Evolutionary conservation across 2,329 filamentous ascomycete genomes (phyloP).

Genomic region (Emergomyces orientalis): DNA sequence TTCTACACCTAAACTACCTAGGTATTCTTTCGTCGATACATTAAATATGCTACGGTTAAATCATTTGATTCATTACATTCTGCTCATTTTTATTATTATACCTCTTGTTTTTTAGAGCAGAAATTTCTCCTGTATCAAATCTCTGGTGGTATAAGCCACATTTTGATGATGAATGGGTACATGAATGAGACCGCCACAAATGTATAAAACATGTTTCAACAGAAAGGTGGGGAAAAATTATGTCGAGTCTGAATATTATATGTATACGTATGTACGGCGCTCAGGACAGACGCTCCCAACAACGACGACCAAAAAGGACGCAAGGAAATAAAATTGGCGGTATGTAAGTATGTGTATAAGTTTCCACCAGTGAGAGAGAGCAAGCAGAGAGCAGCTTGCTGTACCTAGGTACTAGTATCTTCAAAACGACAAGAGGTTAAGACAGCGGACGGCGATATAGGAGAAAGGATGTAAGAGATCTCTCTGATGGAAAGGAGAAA

Average conservation of each 20-base stretch:
- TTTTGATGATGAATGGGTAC: too few species aligned
- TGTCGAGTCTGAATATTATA: neutral
- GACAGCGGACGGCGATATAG: neutral
- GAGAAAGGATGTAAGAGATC: slow-evolving; percentile 8
- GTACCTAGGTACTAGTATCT: neutral
- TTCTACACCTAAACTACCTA: too few species aligned
- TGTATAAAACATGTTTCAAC: too few species aligned
- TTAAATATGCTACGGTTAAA: too few species aligned
- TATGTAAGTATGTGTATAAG: neutral
- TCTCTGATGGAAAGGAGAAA: neutral
- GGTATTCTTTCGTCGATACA: too few species aligned
- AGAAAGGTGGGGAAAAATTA: neutral
- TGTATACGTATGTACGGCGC: neutral
- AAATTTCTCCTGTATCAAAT: too few species aligned
- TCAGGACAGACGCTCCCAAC: neutral
- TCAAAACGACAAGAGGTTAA: neutral
- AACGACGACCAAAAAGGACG: neutral
- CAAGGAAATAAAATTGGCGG: neutral
- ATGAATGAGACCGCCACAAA: too few species aligned
- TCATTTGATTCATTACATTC: too few species aligned
- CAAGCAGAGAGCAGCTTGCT: neutral
- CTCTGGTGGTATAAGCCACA: too few species aligned
- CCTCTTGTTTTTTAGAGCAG: too few species aligned
- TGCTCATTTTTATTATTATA: too few species aligned
- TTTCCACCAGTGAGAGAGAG: neutral